These are phyloP conservation scores for Colletotrichum tropicale DNA, from an alignment of 2,329 filamentous ascomycete genomes.

Conservation along the genomic window DNA sequence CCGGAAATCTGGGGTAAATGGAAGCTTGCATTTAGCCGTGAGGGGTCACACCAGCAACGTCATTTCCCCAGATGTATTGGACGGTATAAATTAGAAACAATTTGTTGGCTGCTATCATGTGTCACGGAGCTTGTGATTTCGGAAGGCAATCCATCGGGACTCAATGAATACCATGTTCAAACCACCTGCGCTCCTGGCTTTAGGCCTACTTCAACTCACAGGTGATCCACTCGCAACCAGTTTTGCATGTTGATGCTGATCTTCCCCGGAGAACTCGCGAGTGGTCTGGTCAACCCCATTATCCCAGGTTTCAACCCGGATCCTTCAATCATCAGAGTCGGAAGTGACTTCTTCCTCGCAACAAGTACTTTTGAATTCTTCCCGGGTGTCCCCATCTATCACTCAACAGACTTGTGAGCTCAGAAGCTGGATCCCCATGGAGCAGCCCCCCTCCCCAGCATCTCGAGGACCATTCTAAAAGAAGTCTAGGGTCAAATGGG, in stretches of 20 bases:
- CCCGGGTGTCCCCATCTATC: slow-evolving; percentile 19
- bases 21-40: slow-evolving; percentile 12
- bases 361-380: slow-evolving; percentile 21
- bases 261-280: neutral
- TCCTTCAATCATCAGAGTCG: slow-evolving; percentile 16
- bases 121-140: neutral
- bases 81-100: neutral
- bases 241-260: neutral
- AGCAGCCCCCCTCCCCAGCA: neutral
- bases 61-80: neutral
- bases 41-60: slow-evolving; percentile 8
- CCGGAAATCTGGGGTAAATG: slow-evolving; percentile 7
- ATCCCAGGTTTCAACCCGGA: slow-evolving; percentile 22
- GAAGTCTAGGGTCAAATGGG: slow-evolving; percentile 13
- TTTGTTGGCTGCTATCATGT: neutral
- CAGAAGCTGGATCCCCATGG: neutral
- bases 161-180: neutral
- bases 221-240: neutral
- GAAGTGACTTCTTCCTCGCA: slow-evolving; percentile 15
- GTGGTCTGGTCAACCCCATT: slow-evolving; percentile 14
- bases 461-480: neutral
- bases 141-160: neutral
- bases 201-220: neutral
- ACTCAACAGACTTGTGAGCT: slow-evolving; percentile 16
- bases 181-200: neutral